Evolutionary conservation across 352 stramenopile species (phyloP), one percentile per base, ranked within the genome.

Genomic region (Saprolegnia parasitica): DNA sequence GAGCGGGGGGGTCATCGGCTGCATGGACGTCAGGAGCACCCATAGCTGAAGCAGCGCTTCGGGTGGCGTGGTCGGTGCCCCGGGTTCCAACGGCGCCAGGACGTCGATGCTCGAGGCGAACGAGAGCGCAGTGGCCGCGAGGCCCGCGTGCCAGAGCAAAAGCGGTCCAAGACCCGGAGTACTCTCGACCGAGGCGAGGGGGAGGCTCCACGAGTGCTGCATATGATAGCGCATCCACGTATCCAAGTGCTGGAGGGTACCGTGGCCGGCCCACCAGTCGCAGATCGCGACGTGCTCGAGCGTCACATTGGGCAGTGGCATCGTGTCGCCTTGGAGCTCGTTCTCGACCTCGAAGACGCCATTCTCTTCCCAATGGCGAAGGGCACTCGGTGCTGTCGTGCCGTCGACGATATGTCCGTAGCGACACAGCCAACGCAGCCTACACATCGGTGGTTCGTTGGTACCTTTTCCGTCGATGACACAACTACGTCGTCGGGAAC

Each of bases 311-410:
- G 9, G 40, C n/a, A 32, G 50, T 3, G 45, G 16, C 20, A 16
- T 29, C 13, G 29, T 29, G 20, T 52, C 42, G 37, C 4, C 21
- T 16, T 70, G 63, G 16, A 84, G 60, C 54, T 88, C 80, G 20
- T 88, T 71, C 65, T 86, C 78, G 5, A 82, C 71, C 71, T 88
- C 80, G 67, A 82, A 88, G 23, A 86, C 77, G 32, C 79, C 73
- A 24, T 71, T 67, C 16, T 29, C 26, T 54, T 88, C 80, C 80
- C 80, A 84, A 55, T 76, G 66, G 6, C 79, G 50, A 21, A 88
- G 50, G 24, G 46, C 13, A 16, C 11, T 20, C n/a, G 52, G 35
- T 37, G 49, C 58, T 26, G 40, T 13, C 11, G 26, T n/a, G 11
- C 21, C 63, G 10, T 46, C 8, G 15, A 29, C n/a, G 4, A 70